A percentile compares a stretch with the other conserved stretches of the same genome.
phyloP scores from a whole-genome alignment of 2,329 filamentous ascomycete genomes.

The Alternaria sp. region DNA sequence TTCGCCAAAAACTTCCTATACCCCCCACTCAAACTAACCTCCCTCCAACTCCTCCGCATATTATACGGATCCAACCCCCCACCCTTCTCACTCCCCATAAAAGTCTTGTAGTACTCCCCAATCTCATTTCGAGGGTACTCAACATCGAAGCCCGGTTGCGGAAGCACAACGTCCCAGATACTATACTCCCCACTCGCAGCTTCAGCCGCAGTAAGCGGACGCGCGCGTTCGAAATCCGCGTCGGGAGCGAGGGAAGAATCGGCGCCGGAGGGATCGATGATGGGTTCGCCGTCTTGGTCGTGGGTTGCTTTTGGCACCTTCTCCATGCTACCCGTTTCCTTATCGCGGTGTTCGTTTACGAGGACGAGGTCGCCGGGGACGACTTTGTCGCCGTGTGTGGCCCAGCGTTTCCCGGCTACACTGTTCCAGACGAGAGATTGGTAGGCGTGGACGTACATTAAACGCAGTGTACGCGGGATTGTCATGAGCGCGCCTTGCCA shows the following conservation, averaged over 20 bases:
- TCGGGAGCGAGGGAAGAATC: slow-evolving; percentile 62
- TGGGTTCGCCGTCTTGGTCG: slow-evolving; percentile 69
- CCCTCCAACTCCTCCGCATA: slow-evolving; percentile 86
- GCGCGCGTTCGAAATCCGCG: slow-evolving; percentile 71
- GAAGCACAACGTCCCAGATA: slow-evolving; percentile 88
- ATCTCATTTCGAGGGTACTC: slow-evolving; percentile 84
- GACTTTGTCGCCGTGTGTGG: slow-evolving; percentile 72
- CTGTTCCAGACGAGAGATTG: slow-evolving; percentile 95
- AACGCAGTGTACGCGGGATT: slow-evolving; percentile 80
- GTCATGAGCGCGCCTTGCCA: slow-evolving; percentile 79
- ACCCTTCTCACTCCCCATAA: slow-evolving; percentile 82
- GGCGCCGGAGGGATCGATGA: slow-evolving; percentile 65
- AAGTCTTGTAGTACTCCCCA: slow-evolving; percentile 80
- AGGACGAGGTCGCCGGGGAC: slow-evolving; percentile 87
- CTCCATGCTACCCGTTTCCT: slow-evolving; percentile 39
- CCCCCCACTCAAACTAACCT: slow-evolving; percentile 85
- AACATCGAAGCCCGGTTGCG: slow-evolving; percentile 90
- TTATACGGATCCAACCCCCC: slow-evolving; percentile 80
- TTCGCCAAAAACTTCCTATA: slow-evolving; percentile 85
- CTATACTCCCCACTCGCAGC: slow-evolving; percentile 75
- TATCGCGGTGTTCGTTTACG: slow-evolving; percentile 62
- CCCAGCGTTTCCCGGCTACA: slow-evolving; percentile 80
- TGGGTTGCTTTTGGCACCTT: slow-evolving; percentile 40
- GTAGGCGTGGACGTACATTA: slow-evolving; percentile 97
- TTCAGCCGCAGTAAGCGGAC: slow-evolving; percentile 77